phyloP scores from a whole-genome alignment of 371 early-diverging fungal species.

The Nematocida parisii region DNA sequence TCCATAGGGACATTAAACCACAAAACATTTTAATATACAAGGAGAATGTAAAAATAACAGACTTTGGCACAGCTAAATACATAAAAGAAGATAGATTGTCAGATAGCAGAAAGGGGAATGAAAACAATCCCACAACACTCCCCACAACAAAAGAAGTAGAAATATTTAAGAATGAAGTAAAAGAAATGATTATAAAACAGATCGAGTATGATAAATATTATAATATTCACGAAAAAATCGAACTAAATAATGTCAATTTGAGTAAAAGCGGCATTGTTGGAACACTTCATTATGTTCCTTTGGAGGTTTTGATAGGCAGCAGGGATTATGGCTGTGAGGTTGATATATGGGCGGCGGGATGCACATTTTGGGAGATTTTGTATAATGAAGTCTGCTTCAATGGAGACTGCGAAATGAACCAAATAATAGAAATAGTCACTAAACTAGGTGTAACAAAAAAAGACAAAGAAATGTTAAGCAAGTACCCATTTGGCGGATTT shows the following conservation, averaged over 20 bases:
- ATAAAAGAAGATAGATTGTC: constrained; percentile 76
- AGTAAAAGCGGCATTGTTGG: constrained; percentile 88
- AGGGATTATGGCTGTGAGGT: constrained; percentile 79
- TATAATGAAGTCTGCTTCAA: constrained; percentile 88
- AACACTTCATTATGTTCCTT: constrained; percentile 95
- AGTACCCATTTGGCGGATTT: constrained; percentile 24
- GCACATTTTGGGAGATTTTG: constrained; percentile 95
- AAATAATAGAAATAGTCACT: constrained; percentile 95
- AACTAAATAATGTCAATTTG: constrained; percentile 44
- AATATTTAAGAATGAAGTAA: background rate
- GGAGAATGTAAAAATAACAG: constrained; percentile 83
- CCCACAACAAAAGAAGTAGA: background rate
- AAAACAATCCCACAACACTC: background rate
- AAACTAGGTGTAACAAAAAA: constrained; percentile 95
- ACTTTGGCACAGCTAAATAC: constrained; percentile 81
- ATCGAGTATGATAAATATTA: background rate
- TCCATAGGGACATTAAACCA: constrained; percentile 98
- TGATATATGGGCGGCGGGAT: constrained; percentile 97
- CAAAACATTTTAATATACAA: constrained; percentile 86
- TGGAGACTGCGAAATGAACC: constrained; percentile 95
- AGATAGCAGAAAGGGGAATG: constrained; percentile 58
- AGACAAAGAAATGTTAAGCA: constrained; percentile 17
- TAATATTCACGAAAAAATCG: background rate
- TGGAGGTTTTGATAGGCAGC: constrained; percentile 88
- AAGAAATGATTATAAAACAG: background rate